These are phyloP conservation scores for Mycena galopus DNA, from an alignment of 768 basidiomycete genomes.

Conservation along the genomic window DNA sequence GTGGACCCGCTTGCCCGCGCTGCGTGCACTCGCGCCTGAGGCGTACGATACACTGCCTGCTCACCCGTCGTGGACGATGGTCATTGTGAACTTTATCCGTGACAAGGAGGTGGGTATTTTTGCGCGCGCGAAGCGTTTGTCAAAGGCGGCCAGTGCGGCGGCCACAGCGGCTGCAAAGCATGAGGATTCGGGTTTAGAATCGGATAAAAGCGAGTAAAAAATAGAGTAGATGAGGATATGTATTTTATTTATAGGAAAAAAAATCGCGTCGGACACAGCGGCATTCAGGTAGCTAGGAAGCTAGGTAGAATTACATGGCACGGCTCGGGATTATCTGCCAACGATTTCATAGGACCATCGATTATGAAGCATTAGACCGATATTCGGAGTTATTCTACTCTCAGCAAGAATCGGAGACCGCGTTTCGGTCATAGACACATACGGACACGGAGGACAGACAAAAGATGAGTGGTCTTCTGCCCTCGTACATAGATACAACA, in stretches of 20 bases:
- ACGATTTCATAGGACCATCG: too few species aligned
- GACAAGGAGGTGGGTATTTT: slow-evolving; percentile 91
- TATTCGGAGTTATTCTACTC: too few species aligned
- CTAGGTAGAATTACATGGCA: too few species aligned
- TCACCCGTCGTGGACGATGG: slow-evolving; percentile 95
- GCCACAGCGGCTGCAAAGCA: slow-evolving; percentile 24
- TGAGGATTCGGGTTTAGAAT: slow-evolving; percentile 31
- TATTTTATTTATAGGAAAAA: slow-evolving; percentile 21
- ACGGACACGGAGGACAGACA: too few species aligned
- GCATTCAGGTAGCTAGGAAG: too few species aligned
- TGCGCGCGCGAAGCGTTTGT: slow-evolving; percentile 84
- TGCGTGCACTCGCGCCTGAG: slow-evolving; percentile 88
- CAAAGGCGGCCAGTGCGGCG: slow-evolving; percentile 46
- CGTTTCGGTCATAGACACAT: too few species aligned
- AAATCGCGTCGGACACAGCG: too few species aligned
- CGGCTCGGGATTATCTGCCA: too few species aligned
- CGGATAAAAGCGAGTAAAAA: slow-evolving; percentile 42
- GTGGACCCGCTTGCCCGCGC: slow-evolving; percentile 92
- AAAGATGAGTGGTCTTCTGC: too few species aligned
- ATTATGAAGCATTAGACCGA: too few species aligned
- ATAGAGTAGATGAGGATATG: not conserved
- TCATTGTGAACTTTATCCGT: slow-evolving; percentile 93
- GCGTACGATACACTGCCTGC: slow-evolving; percentile 91
- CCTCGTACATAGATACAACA: not conserved
- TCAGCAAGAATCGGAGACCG: too few species aligned